Evolutionary conservation across 163 green algal species (phyloP).

Genomic region (Scenedesmus sp.): DNA sequence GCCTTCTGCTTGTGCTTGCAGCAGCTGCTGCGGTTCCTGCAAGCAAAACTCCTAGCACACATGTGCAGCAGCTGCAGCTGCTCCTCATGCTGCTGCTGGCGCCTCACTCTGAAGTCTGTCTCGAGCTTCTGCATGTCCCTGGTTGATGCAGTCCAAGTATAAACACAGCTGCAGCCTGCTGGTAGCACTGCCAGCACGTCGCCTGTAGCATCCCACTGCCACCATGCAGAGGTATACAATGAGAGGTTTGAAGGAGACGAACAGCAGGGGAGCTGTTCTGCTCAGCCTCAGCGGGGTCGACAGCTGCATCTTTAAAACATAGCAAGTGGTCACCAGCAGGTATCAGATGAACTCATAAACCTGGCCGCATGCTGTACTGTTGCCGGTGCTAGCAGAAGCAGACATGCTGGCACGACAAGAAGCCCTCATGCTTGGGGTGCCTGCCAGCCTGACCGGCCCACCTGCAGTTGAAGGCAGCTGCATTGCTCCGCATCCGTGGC

Average conservation of each 20-base stretch:
- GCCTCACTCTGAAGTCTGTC: conserved; percentile 74
- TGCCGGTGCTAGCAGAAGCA: not conserved
- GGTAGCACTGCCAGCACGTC: conserved; percentile 78
- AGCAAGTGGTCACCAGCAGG: too few relatives aligned
- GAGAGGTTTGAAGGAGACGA: too few relatives aligned
- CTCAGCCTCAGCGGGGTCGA: not conserved
- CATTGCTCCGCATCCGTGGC: conserved; percentile 50
- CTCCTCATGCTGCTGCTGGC: conserved; percentile 13
- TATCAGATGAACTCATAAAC: not conserved
- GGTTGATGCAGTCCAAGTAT: conserved; percentile 71
- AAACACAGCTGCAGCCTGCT: conserved; percentile 70
- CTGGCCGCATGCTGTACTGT: not conserved
- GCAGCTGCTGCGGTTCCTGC: not conserved
- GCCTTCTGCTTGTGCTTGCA: not conserved
- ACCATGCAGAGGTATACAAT: not conserved
- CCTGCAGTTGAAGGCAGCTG: conserved; percentile 63
- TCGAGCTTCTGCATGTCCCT: conserved; percentile 78
- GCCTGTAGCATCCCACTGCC: conserved; percentile 75
- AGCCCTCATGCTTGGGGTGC: too few relatives aligned
- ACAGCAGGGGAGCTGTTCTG: not conserved
- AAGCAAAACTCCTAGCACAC: not conserved
- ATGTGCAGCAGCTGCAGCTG: not conserved
- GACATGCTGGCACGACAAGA: too few relatives aligned
- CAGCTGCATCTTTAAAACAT: not conserved
- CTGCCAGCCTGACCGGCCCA: conserved; percentile 19